Base-by-base conservation (phyloP, 768 basidiomycete species). In the Leccinellum albellum region DNA sequence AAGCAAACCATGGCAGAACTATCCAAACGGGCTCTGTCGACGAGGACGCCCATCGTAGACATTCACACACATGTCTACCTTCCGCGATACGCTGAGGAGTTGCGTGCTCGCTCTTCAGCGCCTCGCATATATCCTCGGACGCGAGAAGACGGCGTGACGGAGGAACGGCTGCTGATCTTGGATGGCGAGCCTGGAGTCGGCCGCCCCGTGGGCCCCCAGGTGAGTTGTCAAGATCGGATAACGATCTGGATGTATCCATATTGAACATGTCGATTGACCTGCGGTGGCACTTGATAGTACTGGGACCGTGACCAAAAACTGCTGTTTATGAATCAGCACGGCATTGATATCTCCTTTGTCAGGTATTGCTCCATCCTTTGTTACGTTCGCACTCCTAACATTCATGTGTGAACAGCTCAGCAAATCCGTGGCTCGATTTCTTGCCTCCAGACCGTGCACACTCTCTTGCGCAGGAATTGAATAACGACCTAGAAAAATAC, bases 391-490 rank as follows among this genome's bases (percentile, higher is more conserved):
- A 21, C 47, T 57, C 42, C 61, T 69, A 54, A 73, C 60, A 21
- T 23, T 32, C 33, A 9, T 49, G 56, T 44, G 32, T 33, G 54
- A 51, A 46, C 63, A 91, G 91, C 68, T 82, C 89, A 24, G 92
- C 92, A 26, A 94, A 95, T 66, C 93, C 92, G 9, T 95, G 92
- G 92, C 82, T 94, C 33, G 93, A 95, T 70, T 94, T 94, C 66
- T 79, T 95, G 23, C 70, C 86, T 5, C 81, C 88, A 10, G 66
- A 81, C 24, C 81, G 87, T 44, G 93, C 92, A 9, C 77, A 80
- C 50, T 66, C 69, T 13, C 79, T 94, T 17, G 90, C 91, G 0
- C 71, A 68, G n/a, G 80, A 86, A 50, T 76, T 94, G 45, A 95
- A 94, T 68, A 68, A 76, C 32, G 89, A 93, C 65, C 78, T 94